Conservation (phyloP, 2,329 filamentous ascomycete genomes). For the Phaeosphaeriaceae sp. region DNA sequence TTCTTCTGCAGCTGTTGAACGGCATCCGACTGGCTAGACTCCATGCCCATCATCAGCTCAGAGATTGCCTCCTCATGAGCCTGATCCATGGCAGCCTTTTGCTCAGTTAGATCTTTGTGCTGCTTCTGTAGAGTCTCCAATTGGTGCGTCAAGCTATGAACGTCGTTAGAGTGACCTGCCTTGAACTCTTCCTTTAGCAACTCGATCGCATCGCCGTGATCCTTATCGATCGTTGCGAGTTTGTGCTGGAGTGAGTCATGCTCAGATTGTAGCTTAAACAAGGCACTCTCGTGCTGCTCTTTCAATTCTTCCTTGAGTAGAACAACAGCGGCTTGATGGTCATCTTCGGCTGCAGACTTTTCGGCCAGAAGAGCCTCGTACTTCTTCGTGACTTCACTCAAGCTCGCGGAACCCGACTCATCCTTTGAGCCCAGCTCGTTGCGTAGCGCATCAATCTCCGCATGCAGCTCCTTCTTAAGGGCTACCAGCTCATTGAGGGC, state of each 20-base stretch:
- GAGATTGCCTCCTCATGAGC: conserved; percentile 46
- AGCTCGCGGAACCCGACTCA: conserved; percentile 19
- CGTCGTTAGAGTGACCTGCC: conserved; percentile 36
- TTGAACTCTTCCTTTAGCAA: conserved; percentile 38
- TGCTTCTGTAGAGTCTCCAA: conserved; percentile 36
- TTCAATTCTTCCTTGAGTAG: conserved; percentile 35
- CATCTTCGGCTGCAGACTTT: conserved; percentile 33
- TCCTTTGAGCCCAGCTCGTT: conserved; percentile 26
- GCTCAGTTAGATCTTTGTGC: conserved; percentile 35
- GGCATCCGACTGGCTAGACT: conserved; percentile 40
- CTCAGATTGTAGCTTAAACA: conserved; percentile 34
- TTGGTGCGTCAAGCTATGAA: conserved; percentile 30
- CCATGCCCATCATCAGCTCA: conserved; percentile 44
- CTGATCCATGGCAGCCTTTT: conserved; percentile 36
- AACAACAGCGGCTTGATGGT: conserved; percentile 36
- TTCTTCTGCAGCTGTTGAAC: conserved; percentile 44
- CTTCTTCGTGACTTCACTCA: conserved; percentile 30
- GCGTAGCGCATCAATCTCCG: conserved; percentile 28
- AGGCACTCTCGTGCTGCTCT: conserved; percentile 32
- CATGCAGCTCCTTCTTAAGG: conserved; percentile 30
- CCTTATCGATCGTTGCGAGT: conserved; percentile 33
- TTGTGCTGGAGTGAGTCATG: conserved; percentile 30
- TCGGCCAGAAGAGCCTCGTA: conserved; percentile 37
- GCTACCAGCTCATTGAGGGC: conserved; percentile 32
- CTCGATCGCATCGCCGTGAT: conserved; percentile 41